These are phyloP conservation scores for Nothophytophthora sp. DNA, from an alignment of 352 stramenopile genomes.

Conservation along the genomic window DNA sequence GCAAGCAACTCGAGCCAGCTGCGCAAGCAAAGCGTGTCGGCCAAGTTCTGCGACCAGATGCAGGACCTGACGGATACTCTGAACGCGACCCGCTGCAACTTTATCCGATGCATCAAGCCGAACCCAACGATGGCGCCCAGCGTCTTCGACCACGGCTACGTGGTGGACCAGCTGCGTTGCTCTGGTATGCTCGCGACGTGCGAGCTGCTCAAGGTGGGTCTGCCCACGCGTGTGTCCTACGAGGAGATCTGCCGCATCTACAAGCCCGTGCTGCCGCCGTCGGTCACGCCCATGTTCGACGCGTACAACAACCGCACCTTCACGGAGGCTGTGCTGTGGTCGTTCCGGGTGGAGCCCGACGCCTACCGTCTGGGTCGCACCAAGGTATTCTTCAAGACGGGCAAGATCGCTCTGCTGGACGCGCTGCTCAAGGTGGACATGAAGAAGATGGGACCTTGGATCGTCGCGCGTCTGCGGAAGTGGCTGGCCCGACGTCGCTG, in stretches of 20 bases:
- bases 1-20: constrained; percentile 37
- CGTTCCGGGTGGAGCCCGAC: constrained; percentile 86
- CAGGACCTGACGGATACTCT: constrained; percentile 85
- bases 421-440: constrained; percentile 88
- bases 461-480: constrained; percentile 80
- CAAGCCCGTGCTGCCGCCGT: constrained; percentile 73
- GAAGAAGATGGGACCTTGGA: constrained; percentile 90
- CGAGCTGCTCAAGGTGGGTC: constrained; percentile 90
- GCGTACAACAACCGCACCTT: constrained; percentile 87
- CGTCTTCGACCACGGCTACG: constrained; percentile 89
- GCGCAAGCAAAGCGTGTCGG: constrained; percentile 65
- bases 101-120: constrained; percentile 92
- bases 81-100: constrained; percentile 85
- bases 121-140: constrained; percentile 80
- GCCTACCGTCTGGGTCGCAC: constrained; percentile 89
- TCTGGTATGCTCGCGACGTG: constrained; percentile 90
- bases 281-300: constrained; percentile 79
- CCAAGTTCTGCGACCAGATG: constrained; percentile 90
- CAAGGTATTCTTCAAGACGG: constrained; percentile 93
- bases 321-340: constrained; percentile 89
- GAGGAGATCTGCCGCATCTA: constrained; percentile 90
- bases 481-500: constrained; percentile 84
- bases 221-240: constrained; percentile 90
- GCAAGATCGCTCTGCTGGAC: constrained; percentile 89
- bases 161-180: constrained; percentile 90